phyloP scores from a whole-genome alignment of 441 rosid species.

The Populus tomentosa region DNA sequence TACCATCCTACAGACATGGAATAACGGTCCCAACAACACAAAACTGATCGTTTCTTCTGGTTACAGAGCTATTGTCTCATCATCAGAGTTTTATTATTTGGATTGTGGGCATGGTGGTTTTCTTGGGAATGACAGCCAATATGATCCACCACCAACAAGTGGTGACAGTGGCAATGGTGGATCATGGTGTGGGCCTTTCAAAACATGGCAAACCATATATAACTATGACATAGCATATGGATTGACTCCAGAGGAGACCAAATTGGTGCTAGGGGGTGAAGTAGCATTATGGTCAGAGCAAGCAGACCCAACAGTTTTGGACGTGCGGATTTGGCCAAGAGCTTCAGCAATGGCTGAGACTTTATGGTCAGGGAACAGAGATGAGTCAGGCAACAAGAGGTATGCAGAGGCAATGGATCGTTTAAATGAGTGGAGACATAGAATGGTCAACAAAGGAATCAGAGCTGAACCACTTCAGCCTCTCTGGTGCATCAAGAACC shows the following conservation, averaged over 20 bases:
- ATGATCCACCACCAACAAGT: conserved; percentile 34
- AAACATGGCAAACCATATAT: conserved; percentile 80
- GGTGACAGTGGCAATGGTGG: conserved; percentile 29
- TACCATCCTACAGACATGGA: conserved; percentile 83
- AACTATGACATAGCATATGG: conserved; percentile 72
- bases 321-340: conserved; percentile 72
- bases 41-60: conserved; percentile 61
- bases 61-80: conserved; percentile 70
- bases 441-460: conserved; percentile 79
- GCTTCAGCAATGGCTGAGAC: conserved; percentile 78
- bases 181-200: conserved; percentile 83
- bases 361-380: conserved; percentile 76
- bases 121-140: conserved; percentile 67
- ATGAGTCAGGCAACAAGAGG: conserved; percentile 56
- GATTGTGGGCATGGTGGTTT: conserved; percentile 85
- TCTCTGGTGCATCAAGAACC: conserved; percentile 73
- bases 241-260: conserved; percentile 56
- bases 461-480: conserved; percentile 83
- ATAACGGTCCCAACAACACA: conserved; percentile 59
- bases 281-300: conserved; percentile 93
- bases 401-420: conserved; percentile 67
- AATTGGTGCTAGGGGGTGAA: conserved; percentile 77
- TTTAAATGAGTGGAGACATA: conserved; percentile 72
- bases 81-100: conserved; percentile 75
- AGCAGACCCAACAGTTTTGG: conserved; percentile 65